These are phyloP conservation scores for Cytospora paraplurivora DNA, from an alignment of 2,329 filamentous ascomycete genomes.

Conservation along the genomic window DNA sequence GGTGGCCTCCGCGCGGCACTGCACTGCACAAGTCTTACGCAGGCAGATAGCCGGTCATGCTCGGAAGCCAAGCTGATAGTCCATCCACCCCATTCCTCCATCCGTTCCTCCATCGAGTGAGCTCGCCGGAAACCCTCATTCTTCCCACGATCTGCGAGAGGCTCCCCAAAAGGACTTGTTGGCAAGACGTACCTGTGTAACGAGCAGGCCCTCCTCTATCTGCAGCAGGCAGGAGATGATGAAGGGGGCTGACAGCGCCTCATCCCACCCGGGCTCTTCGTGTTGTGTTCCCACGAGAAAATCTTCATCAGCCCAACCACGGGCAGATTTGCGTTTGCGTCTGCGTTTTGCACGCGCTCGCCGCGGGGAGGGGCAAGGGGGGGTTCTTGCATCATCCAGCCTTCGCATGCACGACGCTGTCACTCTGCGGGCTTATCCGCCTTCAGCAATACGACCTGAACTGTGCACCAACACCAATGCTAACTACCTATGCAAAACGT, in stretches of 20 bases:
- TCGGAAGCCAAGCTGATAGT: conserved; percentile 13
- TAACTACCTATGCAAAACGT: neutral
- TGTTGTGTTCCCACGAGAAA: neutral
- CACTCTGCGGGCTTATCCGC: conserved; percentile 5
- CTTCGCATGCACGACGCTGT: conserved; percentile 4
- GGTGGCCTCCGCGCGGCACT: conserved; percentile 2
- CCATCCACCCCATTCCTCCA: too few relatives aligned
- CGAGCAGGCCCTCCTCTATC: conserved; percentile 9
- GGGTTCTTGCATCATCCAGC: neutral
- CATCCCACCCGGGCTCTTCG: neutral
- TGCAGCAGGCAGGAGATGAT: neutral
- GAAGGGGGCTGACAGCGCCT: neutral
- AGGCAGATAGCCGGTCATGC: neutral
- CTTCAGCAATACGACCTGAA: neutral
- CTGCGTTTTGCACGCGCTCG: too few relatives aligned
- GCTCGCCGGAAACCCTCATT: neutral
- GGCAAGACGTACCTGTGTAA: conserved; percentile 6
- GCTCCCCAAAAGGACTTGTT: neutral
- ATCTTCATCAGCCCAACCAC: conserved; percentile 5
- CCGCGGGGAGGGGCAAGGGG: neutral
- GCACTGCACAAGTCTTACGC: neutral
- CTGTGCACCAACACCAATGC: neutral
- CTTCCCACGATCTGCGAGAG: neutral
- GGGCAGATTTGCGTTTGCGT: neutral
- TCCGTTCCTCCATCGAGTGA: neutral